Evolutionary conservation across 208 protist genomes (phyloP), one percentile per base, ranked within the genome.

Genomic region (Angomonas ambiguus): DNA sequence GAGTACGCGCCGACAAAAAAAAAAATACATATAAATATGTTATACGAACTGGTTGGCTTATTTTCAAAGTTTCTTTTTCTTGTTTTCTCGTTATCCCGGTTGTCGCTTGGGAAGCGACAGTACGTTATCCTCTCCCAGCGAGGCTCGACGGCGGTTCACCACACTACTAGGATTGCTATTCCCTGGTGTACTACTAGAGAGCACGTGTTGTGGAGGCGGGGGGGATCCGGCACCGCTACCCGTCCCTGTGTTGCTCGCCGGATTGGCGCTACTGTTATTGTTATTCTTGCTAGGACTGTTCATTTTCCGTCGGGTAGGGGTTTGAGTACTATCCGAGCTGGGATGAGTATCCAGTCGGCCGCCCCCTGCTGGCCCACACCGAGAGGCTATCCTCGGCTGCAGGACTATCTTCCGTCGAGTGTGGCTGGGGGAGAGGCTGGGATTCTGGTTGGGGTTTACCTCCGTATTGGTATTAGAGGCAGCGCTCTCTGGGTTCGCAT

Each of bases 41-140:
- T 41, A 33, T 68, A 35, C 3, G 24, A 20, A 60, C 0, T 57
- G 51, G 11, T 8, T 25, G 6, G 10, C 28, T 63, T 63, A 8
- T 2, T 45, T 63, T 45, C 33, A 24, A 22, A 13, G 10, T 63
- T 20, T 20, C 34, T 49, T 42, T 58, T 58, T 58, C 45, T 49
- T 65, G 2, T 65, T 31, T 6, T 65, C 18, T 65, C 11, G 28
- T 63, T 6, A 31, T 35, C 22, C 33, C 31, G 34, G 25, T 13
- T 65, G 28, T 53, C 66, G 60, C 62, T 53, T 71, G 20, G 45
- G 45, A 8, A 53, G 5, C 42, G 51, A 31, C 62, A 28, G 42
- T n/a, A 53, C 20, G 16, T 53, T 53, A 5, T 24, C 45, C 20
- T 53, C 8, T 22, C 45, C 45, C 45, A 53, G 45, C 13, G 45